Conservation (phyloP, 139 green algal species). For the Volvox africanus region DNA sequence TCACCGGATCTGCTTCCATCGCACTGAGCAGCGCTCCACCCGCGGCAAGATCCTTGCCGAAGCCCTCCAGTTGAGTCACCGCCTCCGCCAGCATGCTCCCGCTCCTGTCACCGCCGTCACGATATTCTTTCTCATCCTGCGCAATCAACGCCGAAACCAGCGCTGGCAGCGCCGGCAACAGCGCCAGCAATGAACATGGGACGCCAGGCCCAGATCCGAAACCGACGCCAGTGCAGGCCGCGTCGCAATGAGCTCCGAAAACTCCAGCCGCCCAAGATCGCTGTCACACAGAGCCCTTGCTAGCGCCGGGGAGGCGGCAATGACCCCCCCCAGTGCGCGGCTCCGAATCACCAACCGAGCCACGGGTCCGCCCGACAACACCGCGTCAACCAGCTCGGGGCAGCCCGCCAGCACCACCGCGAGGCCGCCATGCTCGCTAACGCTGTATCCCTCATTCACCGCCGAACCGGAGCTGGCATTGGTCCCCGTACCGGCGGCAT, state of each 20-base stretch:
- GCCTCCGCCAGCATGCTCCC: neutral
- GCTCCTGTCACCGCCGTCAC: too few relatives aligned
- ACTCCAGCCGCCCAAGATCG: neutral
- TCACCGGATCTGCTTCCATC: neutral
- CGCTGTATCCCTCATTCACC: neutral
- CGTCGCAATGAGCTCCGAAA: neutral
- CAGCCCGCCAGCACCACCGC: neutral
- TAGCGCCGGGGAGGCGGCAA: conserved; percentile 3
- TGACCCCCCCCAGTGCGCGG: conserved; percentile 4
- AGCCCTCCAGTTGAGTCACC: neutral
- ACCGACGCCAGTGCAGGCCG: neutral
- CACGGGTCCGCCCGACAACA: conserved; percentile 6
- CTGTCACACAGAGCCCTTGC: neutral
- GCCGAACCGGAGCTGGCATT: neutral
- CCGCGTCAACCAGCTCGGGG: conserved; percentile 25
- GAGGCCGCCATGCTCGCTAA: conserved; percentile 16
- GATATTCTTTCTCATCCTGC: neutral
- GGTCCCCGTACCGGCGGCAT: neutral
- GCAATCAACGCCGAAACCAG: neutral
- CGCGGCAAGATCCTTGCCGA: neutral
- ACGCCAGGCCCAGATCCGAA: neutral
- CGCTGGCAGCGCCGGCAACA: neutral
- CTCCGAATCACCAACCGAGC: neutral
- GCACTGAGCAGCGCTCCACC: neutral
- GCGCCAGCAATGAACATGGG: neutral